Percentiles rank a stretch among this genome's conserved stretches.
Evolutionary conservation across 257 asterid species (phyloP).

Genomic region (Solanum habrochaites): DNA sequence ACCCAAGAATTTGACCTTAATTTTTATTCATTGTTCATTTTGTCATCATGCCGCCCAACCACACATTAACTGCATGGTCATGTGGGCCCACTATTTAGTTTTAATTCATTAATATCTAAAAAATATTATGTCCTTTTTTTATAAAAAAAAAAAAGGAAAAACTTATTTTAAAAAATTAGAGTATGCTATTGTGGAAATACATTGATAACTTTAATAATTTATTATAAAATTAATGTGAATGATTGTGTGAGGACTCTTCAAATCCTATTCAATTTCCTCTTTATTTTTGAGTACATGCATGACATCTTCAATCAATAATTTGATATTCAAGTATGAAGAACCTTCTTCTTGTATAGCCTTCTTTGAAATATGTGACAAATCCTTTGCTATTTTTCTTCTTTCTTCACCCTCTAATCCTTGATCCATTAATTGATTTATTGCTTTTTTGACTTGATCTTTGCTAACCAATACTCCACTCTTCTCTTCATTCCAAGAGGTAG

Average conservation of each 20-base stretch:
- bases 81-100: background rate
- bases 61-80: background rate
- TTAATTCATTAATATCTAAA: background rate
- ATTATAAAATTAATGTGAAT: background rate
- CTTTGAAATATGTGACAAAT: constrained; percentile 15
- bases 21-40: no score
- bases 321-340: constrained; percentile 11
- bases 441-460: background rate
- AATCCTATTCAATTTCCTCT: background rate
- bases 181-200: background rate
- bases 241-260: background rate
- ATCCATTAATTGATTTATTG: constrained; percentile 16
- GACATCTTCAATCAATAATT: constrained; percentile 10
- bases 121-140: background rate
- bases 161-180: no score
- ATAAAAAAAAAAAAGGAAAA: no score
- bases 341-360: constrained; percentile 13
- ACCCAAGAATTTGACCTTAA: no score
- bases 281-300: background rate
- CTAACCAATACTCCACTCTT: background rate
- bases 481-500: background rate
- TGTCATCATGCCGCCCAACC: background rate
- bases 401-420: constrained; percentile 11
- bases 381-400: constrained; percentile 11
- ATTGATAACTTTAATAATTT: background rate